A percentile compares a stretch with the other conserved stretches of the same genome.
These are phyloP conservation scores for Ophiognomonia clavigignenti-juglandacearum DNA, from an alignment of 2,329 filamentous ascomycete species.

Conservation along the genomic window DNA sequence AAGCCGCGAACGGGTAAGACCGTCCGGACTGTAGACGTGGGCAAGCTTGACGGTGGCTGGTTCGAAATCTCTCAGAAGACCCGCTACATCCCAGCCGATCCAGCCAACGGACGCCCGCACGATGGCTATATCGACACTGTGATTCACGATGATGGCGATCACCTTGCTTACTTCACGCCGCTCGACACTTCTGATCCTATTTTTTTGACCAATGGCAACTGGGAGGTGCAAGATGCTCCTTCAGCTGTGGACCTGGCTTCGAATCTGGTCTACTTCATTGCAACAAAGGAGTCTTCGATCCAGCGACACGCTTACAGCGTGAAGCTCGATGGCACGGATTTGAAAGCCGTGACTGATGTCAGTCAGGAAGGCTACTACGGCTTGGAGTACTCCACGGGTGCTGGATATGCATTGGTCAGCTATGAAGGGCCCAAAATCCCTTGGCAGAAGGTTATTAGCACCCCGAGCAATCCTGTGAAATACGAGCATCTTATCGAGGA, in stretches of 20 bases:
- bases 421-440: slow-evolving; percentile 83
- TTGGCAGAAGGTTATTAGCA: slow-evolving; percentile 86
- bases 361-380: slow-evolving; percentile 71
- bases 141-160: slow-evolving; percentile 81
- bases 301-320: slow-evolving; percentile 92
- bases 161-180: slow-evolving; percentile 89
- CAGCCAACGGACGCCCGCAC: slow-evolving; percentile 65
- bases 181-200: slow-evolving; percentile 77
- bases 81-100: slow-evolving; percentile 79
- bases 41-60: slow-evolving; percentile 90
- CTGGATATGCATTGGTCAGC: slow-evolving; percentile 77
- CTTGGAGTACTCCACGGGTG: slow-evolving; percentile 77
- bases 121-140: slow-evolving; percentile 94
- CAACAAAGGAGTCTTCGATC: slow-evolving; percentile 80
- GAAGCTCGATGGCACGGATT: slow-evolving; percentile 70
- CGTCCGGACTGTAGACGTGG: slow-evolving; percentile 74
- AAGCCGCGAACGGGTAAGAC: slow-evolving; percentile 67
- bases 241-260: slow-evolving; percentile 78
- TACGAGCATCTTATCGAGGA: slow-evolving; percentile 73
- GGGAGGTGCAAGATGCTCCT: slow-evolving; percentile 86
- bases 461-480: slow-evolving; percentile 59
- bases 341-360: slow-evolving; percentile 70
- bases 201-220: slow-evolving; percentile 81
- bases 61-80: slow-evolving; percentile 90
- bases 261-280: slow-evolving; percentile 87